Evolutionary conservation across 768 basidiomycete genomes (phyloP).

Genomic region (Leccinum arenicola): DNA sequence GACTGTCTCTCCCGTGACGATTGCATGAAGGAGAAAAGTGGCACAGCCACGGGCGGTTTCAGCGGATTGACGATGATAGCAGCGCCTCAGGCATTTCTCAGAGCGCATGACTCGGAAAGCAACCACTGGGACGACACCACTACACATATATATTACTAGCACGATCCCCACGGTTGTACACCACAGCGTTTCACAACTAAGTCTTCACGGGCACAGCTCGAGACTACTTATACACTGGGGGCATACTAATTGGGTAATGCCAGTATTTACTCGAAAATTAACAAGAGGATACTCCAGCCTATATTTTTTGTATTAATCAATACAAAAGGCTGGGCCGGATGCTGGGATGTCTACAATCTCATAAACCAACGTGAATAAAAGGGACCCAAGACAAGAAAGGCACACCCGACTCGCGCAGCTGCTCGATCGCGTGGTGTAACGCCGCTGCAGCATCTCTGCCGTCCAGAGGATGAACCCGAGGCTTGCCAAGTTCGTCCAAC

Average conservation of each 20-base stretch:
- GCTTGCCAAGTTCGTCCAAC: not conserved
- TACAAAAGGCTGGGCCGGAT: no score
- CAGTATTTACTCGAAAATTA: no score
- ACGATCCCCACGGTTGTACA: not conserved
- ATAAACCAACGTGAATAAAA: slow-evolving; percentile 1
- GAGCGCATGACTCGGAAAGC: not conserved
- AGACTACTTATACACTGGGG: no score
- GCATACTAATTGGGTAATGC: no score
- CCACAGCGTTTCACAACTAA: no score
- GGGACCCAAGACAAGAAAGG: not conserved
- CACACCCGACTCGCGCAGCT: not conserved
- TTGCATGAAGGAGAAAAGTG: slow-evolving; percentile 6
- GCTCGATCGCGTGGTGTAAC: not conserved
- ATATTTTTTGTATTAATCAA: no score
- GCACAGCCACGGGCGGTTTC: slow-evolving; percentile 8
- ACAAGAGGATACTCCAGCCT: no score
- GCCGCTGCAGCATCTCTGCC: not conserved
- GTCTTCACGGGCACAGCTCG: no score
- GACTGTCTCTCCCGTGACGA: slow-evolving; percentile 26
- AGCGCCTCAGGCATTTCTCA: slow-evolving; percentile 20
- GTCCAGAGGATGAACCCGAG: not conserved
- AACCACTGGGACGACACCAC: not conserved
- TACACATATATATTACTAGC: not conserved
- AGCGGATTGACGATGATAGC: not conserved
- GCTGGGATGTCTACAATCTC: not conserved